phyloP scores from a whole-genome alignment of 2,329 filamentous ascomycete species.

The Aspergillaceae sp. region DNA sequence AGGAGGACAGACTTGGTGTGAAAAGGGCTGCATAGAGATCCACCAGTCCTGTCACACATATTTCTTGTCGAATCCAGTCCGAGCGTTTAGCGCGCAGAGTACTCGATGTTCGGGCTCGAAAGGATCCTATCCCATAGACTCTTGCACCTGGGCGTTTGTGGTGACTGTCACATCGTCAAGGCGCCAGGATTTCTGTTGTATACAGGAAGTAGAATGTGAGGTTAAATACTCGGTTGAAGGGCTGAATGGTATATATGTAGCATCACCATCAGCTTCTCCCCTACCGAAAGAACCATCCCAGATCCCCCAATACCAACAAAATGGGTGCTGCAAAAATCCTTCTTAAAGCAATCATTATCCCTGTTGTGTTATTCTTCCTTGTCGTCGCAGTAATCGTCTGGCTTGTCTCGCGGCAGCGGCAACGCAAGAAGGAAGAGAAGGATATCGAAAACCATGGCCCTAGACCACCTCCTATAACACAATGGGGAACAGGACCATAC shows the following conservation, averaged over 20 bases:
- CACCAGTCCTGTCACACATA: neutral
- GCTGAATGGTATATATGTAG: neutral
- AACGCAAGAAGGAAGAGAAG: slow-evolving; percentile 6
- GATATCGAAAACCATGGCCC: slow-evolving; percentile 5
- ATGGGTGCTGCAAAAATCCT: slow-evolving; percentile 15
- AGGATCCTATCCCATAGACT: neutral
- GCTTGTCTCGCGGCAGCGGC: slow-evolving; percentile 8
- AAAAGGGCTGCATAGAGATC: neutral
- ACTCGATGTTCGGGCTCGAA: neutral
- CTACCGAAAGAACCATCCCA: neutral
- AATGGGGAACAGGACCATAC: slow-evolving; percentile 8
- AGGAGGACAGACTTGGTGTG: neutral
- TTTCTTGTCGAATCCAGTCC: neutral
- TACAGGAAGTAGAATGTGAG: no score
- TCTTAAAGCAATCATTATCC: slow-evolving; percentile 15
- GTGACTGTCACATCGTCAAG: neutral
- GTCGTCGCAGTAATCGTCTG: slow-evolving; percentile 4
- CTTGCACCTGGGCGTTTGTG: neutral
- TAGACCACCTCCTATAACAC: slow-evolving; percentile 10
- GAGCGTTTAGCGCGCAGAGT: neutral
- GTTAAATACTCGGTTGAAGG: no score
- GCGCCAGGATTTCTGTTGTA: neutral
- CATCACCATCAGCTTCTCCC: neutral
- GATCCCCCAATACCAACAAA: neutral
- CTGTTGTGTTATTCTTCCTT: slow-evolving; percentile 9